Percentiles rank a stretch among this genome's conserved stretches.
These are phyloP conservation scores for Xylaria hypoxylon DNA, from an alignment of 2,329 filamentous ascomycete genomes.

Conservation along the genomic window DNA sequence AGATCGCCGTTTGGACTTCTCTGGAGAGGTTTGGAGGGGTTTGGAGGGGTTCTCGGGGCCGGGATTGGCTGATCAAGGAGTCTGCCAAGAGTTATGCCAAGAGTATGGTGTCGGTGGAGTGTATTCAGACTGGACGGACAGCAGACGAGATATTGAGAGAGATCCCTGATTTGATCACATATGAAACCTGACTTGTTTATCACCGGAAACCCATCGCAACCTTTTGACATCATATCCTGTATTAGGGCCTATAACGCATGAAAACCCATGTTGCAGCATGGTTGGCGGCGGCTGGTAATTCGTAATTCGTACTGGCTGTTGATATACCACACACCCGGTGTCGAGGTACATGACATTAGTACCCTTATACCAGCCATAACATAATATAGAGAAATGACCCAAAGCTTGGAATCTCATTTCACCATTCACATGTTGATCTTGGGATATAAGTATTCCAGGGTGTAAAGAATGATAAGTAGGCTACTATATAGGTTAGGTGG, in stretches of 20 bases:
- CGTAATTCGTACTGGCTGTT: neutral
- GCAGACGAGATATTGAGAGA: neutral
- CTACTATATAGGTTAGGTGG: too few species aligned
- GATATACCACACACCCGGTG: too few species aligned
- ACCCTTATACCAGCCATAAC: neutral
- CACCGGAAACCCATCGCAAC: neutral
- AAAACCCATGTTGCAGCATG: constrained; percentile 10
- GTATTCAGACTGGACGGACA: neutral
- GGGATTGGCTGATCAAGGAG: constrained; percentile 37
- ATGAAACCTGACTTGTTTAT: constrained; percentile 31
- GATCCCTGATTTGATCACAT: constrained; percentile 21
- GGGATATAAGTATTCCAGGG: neutral
- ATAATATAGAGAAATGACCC: neutral
- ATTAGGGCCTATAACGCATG: neutral
- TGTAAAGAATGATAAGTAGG: neutral
- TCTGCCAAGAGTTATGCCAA: constrained; percentile 34
- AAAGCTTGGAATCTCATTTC: neutral
- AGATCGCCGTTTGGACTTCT: constrained; percentile 20
- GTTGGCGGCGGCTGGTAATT: neutral
- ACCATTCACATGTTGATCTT: constrained; percentile 1
- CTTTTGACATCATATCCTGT: constrained; percentile 4
- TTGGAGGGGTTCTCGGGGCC: constrained; percentile 26
- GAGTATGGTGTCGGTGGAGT: constrained; percentile 16
- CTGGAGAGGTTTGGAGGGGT: constrained; percentile 28
- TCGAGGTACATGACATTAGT: neutral